Percentiles rank a stretch among this genome's conserved stretches.
These are phyloP conservation scores for Chaetomium tenue DNA, from an alignment of 495 filamentous ascomycete genomes.

Conservation along the genomic window DNA sequence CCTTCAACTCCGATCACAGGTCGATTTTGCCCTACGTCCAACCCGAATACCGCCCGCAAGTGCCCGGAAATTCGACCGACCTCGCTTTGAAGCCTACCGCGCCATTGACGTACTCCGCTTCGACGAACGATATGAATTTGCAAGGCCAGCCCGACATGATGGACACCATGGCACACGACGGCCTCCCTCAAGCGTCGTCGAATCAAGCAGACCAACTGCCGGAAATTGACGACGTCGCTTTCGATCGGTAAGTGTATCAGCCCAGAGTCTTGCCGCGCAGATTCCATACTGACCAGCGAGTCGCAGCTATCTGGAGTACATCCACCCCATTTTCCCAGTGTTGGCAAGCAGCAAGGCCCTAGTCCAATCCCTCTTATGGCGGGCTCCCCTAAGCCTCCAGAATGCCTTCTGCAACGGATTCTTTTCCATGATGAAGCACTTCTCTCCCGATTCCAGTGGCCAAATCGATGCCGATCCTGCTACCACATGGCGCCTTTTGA, in stretches of 20 bases:
- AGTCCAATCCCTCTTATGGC: conserved; percentile 59
- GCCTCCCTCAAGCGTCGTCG: conserved; percentile 30
- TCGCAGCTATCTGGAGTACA: conserved; percentile 64
- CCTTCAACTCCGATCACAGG: conserved; percentile 42
- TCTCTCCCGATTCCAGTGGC: conserved; percentile 50
- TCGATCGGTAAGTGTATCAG: conserved; percentile 46
- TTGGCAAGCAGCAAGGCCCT: conserved; percentile 64
- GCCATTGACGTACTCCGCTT: conserved; percentile 32
- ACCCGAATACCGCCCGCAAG: conserved; percentile 32
- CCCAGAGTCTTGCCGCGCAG: neutral
- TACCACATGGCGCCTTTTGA: conserved; percentile 51
- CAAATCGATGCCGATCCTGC: conserved; percentile 40
- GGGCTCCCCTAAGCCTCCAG: conserved; percentile 59
- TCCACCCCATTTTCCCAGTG: conserved; percentile 74
- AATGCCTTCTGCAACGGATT: conserved; percentile 72
- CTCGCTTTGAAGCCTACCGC: conserved; percentile 35
- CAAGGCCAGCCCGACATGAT: conserved; percentile 34
- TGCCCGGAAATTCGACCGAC: conserved; percentile 41
- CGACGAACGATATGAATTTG: conserved; percentile 18
- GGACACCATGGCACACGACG: conserved; percentile 23
- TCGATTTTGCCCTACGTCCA: conserved; percentile 43
- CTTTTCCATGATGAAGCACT: conserved; percentile 58
- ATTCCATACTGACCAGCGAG: neutral
- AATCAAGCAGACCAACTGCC: conserved; percentile 32
- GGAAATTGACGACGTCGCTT: conserved; percentile 46